phyloP scores from a whole-genome alignment of 73 alveolate genomes.

The Effrenium voratum region DNA sequence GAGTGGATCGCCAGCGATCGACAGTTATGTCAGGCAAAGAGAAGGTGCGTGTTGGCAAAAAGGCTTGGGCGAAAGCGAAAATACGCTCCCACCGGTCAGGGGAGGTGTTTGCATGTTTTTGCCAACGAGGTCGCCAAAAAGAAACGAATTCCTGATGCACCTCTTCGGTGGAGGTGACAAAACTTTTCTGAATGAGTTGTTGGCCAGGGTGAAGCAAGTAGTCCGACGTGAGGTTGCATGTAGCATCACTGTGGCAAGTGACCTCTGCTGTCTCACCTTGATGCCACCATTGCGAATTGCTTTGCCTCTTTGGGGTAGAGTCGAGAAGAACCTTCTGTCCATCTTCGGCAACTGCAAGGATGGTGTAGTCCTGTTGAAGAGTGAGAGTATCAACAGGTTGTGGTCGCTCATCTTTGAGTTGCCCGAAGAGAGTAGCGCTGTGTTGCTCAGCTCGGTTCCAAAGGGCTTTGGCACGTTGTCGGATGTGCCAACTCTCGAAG shows the following conservation, averaged over 20 bases:
- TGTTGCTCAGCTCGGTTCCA: background rate
- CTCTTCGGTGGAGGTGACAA: background rate
- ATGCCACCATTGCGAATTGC: background rate
- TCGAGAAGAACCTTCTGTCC: background rate
- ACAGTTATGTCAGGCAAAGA: background rate
- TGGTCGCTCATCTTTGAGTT: background rate
- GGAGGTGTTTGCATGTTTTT: too few species aligned
- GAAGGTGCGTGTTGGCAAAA: background rate
- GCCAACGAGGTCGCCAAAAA: background rate
- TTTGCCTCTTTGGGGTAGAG: too few species aligned
- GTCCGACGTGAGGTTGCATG: background rate
- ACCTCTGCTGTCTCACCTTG: background rate
- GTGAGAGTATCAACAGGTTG: background rate
- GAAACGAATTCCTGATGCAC: background rate
- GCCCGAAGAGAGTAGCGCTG: background rate
- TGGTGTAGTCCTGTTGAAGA: background rate
- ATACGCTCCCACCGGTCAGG: background rate
- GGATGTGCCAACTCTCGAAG: conserved; percentile 7
- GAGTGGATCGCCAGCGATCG: background rate
- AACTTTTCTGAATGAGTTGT: background rate
- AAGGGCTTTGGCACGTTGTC: background rate
- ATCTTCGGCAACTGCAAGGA: background rate
- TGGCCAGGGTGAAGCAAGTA: background rate
- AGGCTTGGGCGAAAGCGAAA: background rate
- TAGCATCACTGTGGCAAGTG: background rate